These are phyloP conservation scores for Neospermospora avenae DNA, from an alignment of 2,329 filamentous ascomycete genomes.

Conservation along the genomic window DNA sequence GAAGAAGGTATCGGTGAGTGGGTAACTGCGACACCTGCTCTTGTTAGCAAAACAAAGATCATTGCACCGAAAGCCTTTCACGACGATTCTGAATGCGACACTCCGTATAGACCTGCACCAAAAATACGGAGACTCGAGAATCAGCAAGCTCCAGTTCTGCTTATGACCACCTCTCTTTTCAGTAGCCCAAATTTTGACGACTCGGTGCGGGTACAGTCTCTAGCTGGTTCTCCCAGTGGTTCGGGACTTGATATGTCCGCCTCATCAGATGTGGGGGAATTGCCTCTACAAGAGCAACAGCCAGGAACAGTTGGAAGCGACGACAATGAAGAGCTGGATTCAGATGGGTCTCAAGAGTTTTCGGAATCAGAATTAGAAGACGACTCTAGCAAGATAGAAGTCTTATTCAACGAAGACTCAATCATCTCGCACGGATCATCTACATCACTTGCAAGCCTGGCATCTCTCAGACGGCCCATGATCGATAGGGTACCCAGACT, in stretches of 20 bases:
- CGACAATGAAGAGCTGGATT: conserved; percentile 12
- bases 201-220: not conserved
- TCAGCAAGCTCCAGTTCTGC: not conserved
- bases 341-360: not conserved
- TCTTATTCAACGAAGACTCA: conserved; percentile 10
- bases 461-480: not conserved
- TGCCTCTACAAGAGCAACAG: not conserved
- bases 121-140: conserved; percentile 9
- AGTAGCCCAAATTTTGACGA: conserved; percentile 4
- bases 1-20: conserved; percentile 56
- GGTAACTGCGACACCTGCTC: conserved; percentile 47
- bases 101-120: conserved; percentile 22
- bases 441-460: not conserved
- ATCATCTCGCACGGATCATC: conserved; percentile 8
- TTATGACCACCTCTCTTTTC: not conserved
- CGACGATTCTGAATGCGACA: conserved; percentile 21
- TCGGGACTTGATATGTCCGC: not conserved
- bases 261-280: not conserved
- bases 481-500: conserved; percentile 10
- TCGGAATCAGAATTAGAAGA: not conserved
- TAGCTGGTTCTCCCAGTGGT: not conserved
- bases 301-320: no score
- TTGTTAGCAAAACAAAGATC: conserved; percentile 26
- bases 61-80: conserved; percentile 16
- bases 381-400: conserved; percentile 3